Base-by-base conservation (phyloP, 306 rosid genomes). In the Pyrus pyrifolia region DNA sequence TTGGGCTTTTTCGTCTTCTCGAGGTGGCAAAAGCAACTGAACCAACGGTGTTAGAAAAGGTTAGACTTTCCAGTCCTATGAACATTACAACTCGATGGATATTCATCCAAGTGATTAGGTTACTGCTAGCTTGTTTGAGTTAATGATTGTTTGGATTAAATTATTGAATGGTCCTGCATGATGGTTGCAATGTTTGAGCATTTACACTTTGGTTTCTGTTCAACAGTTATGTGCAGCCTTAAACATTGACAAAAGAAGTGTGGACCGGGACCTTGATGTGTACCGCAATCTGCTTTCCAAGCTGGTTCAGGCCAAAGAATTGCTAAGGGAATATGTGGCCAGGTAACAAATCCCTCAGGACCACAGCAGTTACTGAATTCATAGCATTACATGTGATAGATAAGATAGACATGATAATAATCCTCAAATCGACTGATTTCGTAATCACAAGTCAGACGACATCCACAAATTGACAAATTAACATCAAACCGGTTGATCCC, bases 211-310 rank as follows among this genome's bases (percentile, higher is more conserved):
- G 76, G 59, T 22, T 22, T 75, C 83, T 77, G 69, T 79, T 40
- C 76, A 67, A 83, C 93, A 96, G 99, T 91, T 92, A 63, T 96
- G 99, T 63, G 85, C 88, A 3, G 86, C 92, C 80, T 83, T 96
- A 78, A 92, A 88, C 69, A 67, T 96, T 68, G 67, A 88, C 83
- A 96, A 96, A 83, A 87, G 88, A 87, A 85, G 93, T 75, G 99
- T 96, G 75, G 99, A 96, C 80, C 88, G 98, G 38, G 99, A 96
- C 87, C 91, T 96, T 86, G 99, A 96, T 35, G 94, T 96, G 77
- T 96, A 92, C 74, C 98, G 98, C 63, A 92, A 96, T 82, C 85
- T 92, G 77, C 99, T 96, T 58, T 92, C 99, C 45, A 96, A 93
- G 85, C 79, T 96, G 87, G 99, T 92, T 83, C 99, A 96, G 85